Base-by-base conservation (phyloP, 2,329 filamentous ascomycete species). In the Aspergillus cejpii region DNA sequence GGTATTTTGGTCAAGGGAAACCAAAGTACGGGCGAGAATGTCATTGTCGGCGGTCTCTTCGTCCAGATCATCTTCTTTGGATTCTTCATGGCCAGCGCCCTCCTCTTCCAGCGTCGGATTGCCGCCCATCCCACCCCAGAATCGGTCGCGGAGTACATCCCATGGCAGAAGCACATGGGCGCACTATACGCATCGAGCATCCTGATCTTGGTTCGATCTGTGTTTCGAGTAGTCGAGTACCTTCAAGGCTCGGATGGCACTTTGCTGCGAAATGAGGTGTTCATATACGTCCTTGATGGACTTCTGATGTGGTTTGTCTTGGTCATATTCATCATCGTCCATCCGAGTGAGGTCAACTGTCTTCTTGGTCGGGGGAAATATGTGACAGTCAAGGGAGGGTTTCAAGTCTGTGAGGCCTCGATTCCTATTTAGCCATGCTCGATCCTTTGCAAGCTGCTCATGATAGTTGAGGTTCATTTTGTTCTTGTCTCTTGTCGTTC, bases 91-190 rank as follows among this genome's bases (percentile, higher is more conserved):
- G 42, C 57, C 41, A 54, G 50, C 29, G 45, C 59, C 2, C 15
- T 57, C 11, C 12, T 61, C 21, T 58, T 63, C 49, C 59, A 61
- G 36, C 14, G 14, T 2, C 58, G 58, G 4, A 37, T 62, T 66
- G 33, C 31, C 0, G 53, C 50, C 3, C 33, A 56, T 11, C 61
- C 68, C 0, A 67, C 61, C 31, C 44, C 54, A 26, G 49, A 41
- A 5, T 54, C 58, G 1, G 44, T 46, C 1, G 46, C 45, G 1
- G 42, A 64, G 19, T 40, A 48, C 10, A 43, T 41, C 1, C 41
- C 54, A 20, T 73, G 70, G 70, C 58, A 58, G 37, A 58, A 49
- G 20, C 57, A 71, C 29, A 53, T 73, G 26, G 64, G 61, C 39
- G 62, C 57, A 1, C 31, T 59, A 31, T 47, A 59, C 31, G 39